Evolutionary conservation across 345 rosid species (phyloP), one percentile per base, ranked within the genome.

Genomic region (Trapa bicornis): DNA sequence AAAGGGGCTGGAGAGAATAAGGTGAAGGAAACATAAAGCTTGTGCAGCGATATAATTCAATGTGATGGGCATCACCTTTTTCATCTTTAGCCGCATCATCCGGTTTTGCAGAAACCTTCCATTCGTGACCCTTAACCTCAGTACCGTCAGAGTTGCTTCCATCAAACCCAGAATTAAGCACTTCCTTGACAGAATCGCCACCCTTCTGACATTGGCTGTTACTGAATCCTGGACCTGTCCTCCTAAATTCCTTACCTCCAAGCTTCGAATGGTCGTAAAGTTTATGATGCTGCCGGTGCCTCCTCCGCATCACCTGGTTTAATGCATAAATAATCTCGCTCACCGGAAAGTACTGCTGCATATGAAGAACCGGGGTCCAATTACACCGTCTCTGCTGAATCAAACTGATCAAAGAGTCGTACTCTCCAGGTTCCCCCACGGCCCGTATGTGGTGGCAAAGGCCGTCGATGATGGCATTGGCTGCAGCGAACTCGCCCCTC

Each of bases 401-500:
- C 72, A 72, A 69, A 54, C 79, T 80, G 29, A 85, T 54, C 60
- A 80, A 92, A 0, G 67, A 13, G 6, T 86, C 95, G 64, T 94
- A 89, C 67, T 94, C 97, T 2, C 91, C 88, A 0, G 81, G 85
- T 38, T 86, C 96, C 4, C 96, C 92, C 2, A 86, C 74, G 0
- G 82, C 71, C 9, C 80, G 68, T 64, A 94, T 66, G 73, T 94
- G 97, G 3, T 85, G 82, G 63, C 89, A 86, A 16, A 94, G 85
- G 6, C 83, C 77, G 71, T 91, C 92, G 53, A 94, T 89, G 6
- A 91, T 91, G 8, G 96, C 91, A 65, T 94, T 94, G 64, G 99
- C 91, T 1, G 99, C 96, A 0, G 97, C 97, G 16, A 94, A 91
- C 74, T 94, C 97, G 62, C 89, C 82, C 13, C 92, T 83, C 65